Percentiles rank a stretch among this genome's conserved stretches.
Conservation (phyloP, 805 yeast genomes). For the Lachancea thermotolerans region DNA sequence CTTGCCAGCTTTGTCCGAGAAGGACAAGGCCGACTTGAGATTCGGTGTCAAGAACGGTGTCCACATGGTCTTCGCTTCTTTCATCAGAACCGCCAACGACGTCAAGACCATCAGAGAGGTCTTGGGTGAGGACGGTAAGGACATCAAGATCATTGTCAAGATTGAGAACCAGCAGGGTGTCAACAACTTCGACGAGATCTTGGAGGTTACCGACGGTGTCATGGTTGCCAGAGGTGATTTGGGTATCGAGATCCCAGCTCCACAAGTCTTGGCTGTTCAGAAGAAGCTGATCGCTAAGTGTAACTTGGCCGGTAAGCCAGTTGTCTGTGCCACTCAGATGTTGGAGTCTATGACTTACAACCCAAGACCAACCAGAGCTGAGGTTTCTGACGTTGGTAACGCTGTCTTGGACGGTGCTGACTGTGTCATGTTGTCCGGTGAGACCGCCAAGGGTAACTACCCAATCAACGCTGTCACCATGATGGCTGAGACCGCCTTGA, state of each 20-base stretch:
- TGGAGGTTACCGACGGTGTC: slow-evolving; percentile 94
- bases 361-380: slow-evolving; percentile 99
- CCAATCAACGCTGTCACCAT: slow-evolving; percentile 95
- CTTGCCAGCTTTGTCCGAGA: slow-evolving; percentile 94
- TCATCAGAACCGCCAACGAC: slow-evolving; percentile 92
- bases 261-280: slow-evolving; percentile 97
- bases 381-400: slow-evolving; percentile 98
- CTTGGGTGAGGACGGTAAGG: slow-evolving; percentile 93
- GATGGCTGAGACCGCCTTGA: slow-evolving; percentile 96
- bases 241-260: slow-evolving; percentile 99
- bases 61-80: slow-evolving; percentile 97
- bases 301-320: slow-evolving; percentile 99
- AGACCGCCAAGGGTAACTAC: slow-evolving; percentile 99
- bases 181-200: slow-evolving; percentile 96
- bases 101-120: slow-evolving; percentile 86
- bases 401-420: slow-evolving; percentile 99
- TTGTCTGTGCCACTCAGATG: slow-evolving; percentile 99
- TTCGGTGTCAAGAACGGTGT: slow-evolving; percentile 97
- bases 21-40: slow-evolving; percentile 84
- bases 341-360: slow-evolving; percentile 98
- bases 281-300: slow-evolving; percentile 98
- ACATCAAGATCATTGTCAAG: slow-evolving; percentile 93
- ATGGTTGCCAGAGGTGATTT: slow-evolving; percentile 99
- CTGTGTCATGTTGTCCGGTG: slow-evolving; percentile 99
- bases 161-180: slow-evolving; percentile 99